Percentiles rank a stretch among this genome's conserved stretches.
phyloP scores from a whole-genome alignment of 2,329 filamentous ascomycete species.

The Pseudogymnoascus sp. region DNA sequence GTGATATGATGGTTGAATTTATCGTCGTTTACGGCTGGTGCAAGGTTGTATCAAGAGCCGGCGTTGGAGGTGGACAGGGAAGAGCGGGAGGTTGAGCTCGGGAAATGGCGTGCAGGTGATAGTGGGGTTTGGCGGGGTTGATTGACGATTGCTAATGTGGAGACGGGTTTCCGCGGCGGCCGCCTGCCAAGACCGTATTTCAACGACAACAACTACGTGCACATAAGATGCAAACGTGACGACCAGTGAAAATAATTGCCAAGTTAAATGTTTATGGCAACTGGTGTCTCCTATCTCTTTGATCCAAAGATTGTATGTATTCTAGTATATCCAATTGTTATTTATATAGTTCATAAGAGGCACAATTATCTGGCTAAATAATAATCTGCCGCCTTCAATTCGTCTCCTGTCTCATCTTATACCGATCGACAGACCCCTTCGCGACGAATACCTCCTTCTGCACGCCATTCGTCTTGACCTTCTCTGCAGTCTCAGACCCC shows the following conservation, averaged over 20 bases:
- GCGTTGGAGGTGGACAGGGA: not conserved
- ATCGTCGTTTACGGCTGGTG: not conserved
- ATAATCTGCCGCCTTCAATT: not conserved
- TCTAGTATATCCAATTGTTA: not conserved
- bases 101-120: not conserved
- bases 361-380: not conserved
- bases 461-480: not conserved
- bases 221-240: too few relatives aligned
- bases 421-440: not conserved
- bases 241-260: too few relatives aligned
- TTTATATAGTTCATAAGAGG: conserved; percentile 8
- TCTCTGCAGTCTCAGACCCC: conserved; percentile 11
- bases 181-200: not conserved
- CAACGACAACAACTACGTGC: too few relatives aligned
- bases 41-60: not conserved
- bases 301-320: not conserved
- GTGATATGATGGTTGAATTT: not conserved
- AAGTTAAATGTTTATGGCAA: too few relatives aligned
- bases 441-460: not conserved
- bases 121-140: not conserved
- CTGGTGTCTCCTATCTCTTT: too few relatives aligned
- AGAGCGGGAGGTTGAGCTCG: not conserved
- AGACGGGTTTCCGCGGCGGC: not conserved
- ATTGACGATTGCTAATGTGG: not conserved
- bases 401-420: conserved; percentile 5